Evolutionary conservation across 2,329 filamentous ascomycete species (phyloP).

Genomic region (Apiospora hydei): DNA sequence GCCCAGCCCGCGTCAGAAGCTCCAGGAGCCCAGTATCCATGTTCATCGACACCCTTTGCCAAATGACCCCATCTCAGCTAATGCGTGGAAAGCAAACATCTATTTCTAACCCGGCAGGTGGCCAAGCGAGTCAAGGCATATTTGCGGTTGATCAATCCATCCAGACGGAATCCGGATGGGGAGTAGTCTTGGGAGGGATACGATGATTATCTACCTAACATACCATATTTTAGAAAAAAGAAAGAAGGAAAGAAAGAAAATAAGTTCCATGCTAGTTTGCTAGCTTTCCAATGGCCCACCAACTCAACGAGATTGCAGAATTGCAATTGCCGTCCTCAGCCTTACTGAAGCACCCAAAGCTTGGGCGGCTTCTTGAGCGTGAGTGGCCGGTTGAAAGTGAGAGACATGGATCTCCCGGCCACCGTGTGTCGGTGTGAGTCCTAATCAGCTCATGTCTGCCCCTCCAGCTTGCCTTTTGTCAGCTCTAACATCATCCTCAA

Average conservation of each 20-base stretch:
- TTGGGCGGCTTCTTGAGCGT: slow-evolving; percentile 1
- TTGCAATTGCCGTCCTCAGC: slow-evolving; percentile 19
- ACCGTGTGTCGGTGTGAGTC: slow-evolving; percentile 18
- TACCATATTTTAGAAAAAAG: not conserved
- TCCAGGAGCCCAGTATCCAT: not conserved
- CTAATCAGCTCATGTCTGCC: slow-evolving; percentile 19
- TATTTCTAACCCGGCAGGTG: not conserved
- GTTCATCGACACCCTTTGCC: not conserved
- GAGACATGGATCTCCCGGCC: slow-evolving; percentile 2
- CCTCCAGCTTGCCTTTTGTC: slow-evolving; percentile 22
- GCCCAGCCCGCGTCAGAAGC: slow-evolving; percentile 18
- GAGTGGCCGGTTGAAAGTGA: not conserved
- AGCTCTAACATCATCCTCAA: not conserved
- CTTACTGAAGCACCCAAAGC: slow-evolving; percentile 13
- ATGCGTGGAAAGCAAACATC: not conserved
- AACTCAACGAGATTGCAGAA: not conserved
- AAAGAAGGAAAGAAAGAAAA: slow-evolving; percentile 2
- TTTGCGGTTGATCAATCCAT: not conserved
- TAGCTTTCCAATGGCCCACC: slow-evolving; percentile 3
- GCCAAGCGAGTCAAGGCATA: slow-evolving; percentile 11
- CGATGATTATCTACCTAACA: too few relatives aligned
- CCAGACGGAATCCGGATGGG: not conserved
- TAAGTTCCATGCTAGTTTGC: slow-evolving; percentile 11
- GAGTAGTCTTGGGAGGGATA: not conserved
- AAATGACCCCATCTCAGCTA: not conserved